Percentiles rank a stretch among this genome's conserved stretches.
Conservation (phyloP, 208 protist species). For the Lotmaria passim region DNA sequence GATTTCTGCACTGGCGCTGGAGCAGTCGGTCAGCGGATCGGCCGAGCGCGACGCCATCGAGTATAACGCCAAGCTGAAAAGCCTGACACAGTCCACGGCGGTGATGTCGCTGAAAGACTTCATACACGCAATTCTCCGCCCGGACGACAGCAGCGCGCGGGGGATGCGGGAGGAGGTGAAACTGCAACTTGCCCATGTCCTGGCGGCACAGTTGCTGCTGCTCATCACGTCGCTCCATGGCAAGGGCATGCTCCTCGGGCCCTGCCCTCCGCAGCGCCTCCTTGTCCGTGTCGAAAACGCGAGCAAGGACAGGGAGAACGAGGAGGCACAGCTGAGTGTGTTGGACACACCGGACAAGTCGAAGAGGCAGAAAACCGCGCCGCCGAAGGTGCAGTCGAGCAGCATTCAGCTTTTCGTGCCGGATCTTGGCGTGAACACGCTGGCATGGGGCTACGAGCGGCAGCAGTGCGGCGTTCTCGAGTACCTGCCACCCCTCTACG, state of each 20-base stretch:
- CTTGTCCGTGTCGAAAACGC: slow-evolving; percentile 66
- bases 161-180: slow-evolving; percentile 48
- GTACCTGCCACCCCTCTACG: slow-evolving; percentile 77
- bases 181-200: slow-evolving; percentile 67
- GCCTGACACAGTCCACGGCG: slow-evolving; percentile 41
- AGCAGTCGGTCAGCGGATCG: slow-evolving; percentile 39
- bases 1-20: slow-evolving; percentile 73
- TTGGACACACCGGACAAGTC: slow-evolving; percentile 20
- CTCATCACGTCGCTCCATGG: slow-evolving; percentile 75
- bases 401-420: slow-evolving; percentile 74
- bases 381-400: slow-evolving; percentile 34
- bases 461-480: slow-evolving; percentile 88
- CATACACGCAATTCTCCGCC: slow-evolving; percentile 57
- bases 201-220: slow-evolving; percentile 71
- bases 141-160: slow-evolving; percentile 18
- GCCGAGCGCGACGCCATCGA: slow-evolving; percentile 44
- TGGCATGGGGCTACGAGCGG: slow-evolving; percentile 80
- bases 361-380: slow-evolving; percentile 7
- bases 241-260: slow-evolving; percentile 82
- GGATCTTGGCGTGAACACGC: slow-evolving; percentile 66
- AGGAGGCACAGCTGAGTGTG: slow-evolving; percentile 18
- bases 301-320: slow-evolving; percentile 8
- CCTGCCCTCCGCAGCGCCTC: slow-evolving; percentile 66
- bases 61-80: slow-evolving; percentile 58
- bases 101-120: slow-evolving; percentile 84